These are phyloP conservation scores for Phytophthora pistaciae DNA, from an alignment of 352 stramenopile genomes.

Conservation along the genomic window DNA sequence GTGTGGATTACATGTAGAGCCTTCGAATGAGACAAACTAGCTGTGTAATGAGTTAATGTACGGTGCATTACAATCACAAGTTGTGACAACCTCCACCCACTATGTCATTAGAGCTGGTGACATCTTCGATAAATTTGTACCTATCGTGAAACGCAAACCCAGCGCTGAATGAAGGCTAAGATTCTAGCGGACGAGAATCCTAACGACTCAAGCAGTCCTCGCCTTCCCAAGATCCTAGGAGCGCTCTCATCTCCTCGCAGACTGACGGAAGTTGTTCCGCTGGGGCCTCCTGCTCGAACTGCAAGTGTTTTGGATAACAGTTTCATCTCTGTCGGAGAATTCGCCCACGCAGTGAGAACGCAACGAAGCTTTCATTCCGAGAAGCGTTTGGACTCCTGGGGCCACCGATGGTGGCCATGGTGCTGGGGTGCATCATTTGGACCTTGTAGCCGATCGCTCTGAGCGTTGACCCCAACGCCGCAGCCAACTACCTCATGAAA, in stretches of 20 bases:
- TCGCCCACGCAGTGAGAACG: too few relatives aligned
- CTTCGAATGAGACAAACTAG: too few relatives aligned
- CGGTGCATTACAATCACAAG: too few relatives aligned
- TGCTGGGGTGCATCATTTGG: conserved; percentile 23
- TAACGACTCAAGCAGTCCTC: background rate
- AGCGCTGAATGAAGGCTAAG: background rate
- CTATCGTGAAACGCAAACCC: too few relatives aligned
- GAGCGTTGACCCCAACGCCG: conserved; percentile 31
- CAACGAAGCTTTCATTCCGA: conserved; percentile 10
- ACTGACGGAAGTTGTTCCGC: conserved; percentile 7
- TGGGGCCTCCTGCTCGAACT: background rate
- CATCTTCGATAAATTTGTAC: too few relatives aligned
- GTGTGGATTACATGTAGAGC: too few relatives aligned
- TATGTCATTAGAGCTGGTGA: too few relatives aligned
- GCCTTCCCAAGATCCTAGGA: background rate
- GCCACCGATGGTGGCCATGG: conserved; percentile 9
- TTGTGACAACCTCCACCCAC: too few relatives aligned
- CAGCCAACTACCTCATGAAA: conserved; percentile 41
- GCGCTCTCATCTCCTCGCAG: background rate
- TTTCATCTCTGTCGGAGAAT: background rate
- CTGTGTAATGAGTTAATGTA: too few relatives aligned
- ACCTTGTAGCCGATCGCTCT: conserved; percentile 37
- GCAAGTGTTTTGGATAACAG: background rate
- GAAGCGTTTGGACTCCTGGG: conserved; percentile 18
- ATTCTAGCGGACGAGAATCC: background rate